Percentiles rank a stretch among this genome's conserved stretches.
phyloP scores from a whole-genome alignment of 805 yeast species.

The Cyberlindnera xishuangbannaensis region DNA sequence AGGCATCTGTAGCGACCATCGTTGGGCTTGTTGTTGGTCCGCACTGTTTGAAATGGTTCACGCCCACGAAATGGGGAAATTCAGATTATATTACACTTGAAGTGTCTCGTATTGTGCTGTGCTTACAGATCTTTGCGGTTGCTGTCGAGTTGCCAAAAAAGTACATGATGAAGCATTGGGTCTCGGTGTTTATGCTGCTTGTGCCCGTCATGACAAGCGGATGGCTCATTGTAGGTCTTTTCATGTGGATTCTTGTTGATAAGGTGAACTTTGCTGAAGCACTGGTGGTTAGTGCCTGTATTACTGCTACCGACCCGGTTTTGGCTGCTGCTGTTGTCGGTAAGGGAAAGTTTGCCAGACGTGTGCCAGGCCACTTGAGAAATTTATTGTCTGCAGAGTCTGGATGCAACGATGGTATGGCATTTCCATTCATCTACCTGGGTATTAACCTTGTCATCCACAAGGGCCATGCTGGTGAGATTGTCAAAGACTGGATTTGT shows the following conservation, averaged over 20 bases:
- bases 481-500: conserved; percentile 75
- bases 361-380: conserved; percentile 91
- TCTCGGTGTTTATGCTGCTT: conserved; percentile 64
- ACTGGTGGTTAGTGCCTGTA: conserved; percentile 74
- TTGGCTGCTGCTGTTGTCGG: conserved; percentile 95
- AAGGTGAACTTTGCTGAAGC: conserved; percentile 66
- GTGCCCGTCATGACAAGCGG: conserved; percentile 89
- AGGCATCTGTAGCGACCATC: conserved; percentile 82
- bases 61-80: conserved; percentile 83
- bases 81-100: conserved; percentile 78
- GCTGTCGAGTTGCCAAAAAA: conserved; percentile 90
- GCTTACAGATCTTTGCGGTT: conserved; percentile 88
- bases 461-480: conserved; percentile 57
- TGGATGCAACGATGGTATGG: conserved; percentile 94
- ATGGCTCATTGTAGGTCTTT: conserved; percentile 78
- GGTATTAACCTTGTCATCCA: conserved; percentile 65
- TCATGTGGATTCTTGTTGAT: conserved; percentile 74
- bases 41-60: conserved; percentile 75
- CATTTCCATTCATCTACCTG: conserved; percentile 80
- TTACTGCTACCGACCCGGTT: conserved; percentile 94
- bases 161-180: conserved; percentile 82
- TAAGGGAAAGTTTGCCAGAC: conserved; percentile 83
- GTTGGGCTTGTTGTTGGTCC: conserved; percentile 88
- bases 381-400: conserved; percentile 80
- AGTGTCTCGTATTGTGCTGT: conserved; percentile 72